phyloP scores from a whole-genome alignment of 2,329 filamentous ascomycete genomes.

The Paraconiothyrium sp. region DNA sequence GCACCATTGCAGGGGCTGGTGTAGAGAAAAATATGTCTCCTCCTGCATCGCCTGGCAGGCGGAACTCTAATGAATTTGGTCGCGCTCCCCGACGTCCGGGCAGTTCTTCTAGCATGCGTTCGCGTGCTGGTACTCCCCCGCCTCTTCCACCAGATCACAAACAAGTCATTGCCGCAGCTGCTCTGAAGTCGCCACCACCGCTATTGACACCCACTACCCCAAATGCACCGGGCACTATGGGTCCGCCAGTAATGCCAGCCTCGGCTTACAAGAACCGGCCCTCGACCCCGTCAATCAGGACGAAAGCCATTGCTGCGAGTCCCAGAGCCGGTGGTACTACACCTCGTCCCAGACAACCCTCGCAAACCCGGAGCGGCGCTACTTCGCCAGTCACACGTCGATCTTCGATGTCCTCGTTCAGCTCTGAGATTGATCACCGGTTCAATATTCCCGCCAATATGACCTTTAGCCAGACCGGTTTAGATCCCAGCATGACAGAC shows the following conservation, averaged over 20 bases:
- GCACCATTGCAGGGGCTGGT: slow-evolving; percentile 39
- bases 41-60: slow-evolving; percentile 47
- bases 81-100: slow-evolving; percentile 67
- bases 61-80: slow-evolving; percentile 34
- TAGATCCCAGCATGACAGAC: slow-evolving; percentile 77
- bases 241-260: slow-evolving; percentile 82
- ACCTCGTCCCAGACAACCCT: slow-evolving; percentile 56
- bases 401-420: slow-evolving; percentile 94
- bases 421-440: slow-evolving; percentile 88
- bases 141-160: slow-evolving; percentile 85
- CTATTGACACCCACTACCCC: slow-evolving; percentile 48
- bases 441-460: slow-evolving; percentile 73
- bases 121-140: slow-evolving; percentile 64
- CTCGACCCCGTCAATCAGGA: slow-evolving; percentile 53
- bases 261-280: slow-evolving; percentile 69
- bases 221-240: slow-evolving; percentile 78
- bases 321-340: slow-evolving; percentile 63
- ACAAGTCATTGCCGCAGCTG: slow-evolving; percentile 82
- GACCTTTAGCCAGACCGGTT: slow-evolving; percentile 63
- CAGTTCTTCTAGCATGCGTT: slow-evolving; percentile 75
- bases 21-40: slow-evolving; percentile 44
- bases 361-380: slow-evolving; percentile 57
- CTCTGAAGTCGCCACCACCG: slow-evolving; percentile 59
- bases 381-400: slow-evolving; percentile 68
- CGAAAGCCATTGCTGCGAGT: slow-evolving; percentile 56